Conservation (phyloP, 1,284 basidiomycete genomes). For the Termitomyces sp. region DNA sequence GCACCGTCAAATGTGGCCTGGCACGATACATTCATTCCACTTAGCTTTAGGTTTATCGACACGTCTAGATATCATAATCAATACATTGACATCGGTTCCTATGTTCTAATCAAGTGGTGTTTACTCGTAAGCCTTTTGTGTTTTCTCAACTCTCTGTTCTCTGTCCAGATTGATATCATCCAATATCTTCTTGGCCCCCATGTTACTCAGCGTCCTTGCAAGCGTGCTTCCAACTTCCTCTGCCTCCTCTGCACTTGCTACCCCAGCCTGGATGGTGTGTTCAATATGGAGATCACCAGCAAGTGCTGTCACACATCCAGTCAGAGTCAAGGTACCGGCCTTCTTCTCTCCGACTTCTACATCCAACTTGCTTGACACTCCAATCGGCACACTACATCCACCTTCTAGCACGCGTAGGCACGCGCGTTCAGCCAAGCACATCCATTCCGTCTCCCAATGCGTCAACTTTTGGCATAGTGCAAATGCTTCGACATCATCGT, state of each 20-base stretch:
- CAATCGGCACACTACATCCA: slow-evolving; percentile 97
- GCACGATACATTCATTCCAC: slow-evolving; percentile 23
- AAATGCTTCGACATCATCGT: slow-evolving; percentile 58
- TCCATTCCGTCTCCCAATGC: slow-evolving; percentile 74
- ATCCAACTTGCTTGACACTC: slow-evolving; percentile 58
- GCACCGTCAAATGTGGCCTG: slow-evolving; percentile 25
- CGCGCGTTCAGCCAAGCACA: slow-evolving; percentile 79
- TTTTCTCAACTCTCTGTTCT: slow-evolving; percentile 47
- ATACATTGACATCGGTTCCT: neutral
- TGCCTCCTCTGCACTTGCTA: slow-evolving; percentile 56
- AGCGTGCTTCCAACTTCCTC: slow-evolving; percentile 65
- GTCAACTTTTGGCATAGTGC: slow-evolving; percentile 64
- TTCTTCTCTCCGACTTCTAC: slow-evolving; percentile 29
- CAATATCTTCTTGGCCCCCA: slow-evolving; percentile 73
- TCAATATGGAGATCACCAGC: slow-evolving; percentile 70
- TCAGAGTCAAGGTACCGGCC: slow-evolving; percentile 49
- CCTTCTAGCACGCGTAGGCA: slow-evolving; percentile 88
- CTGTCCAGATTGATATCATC: slow-evolving; percentile 74
- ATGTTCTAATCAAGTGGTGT: neutral
- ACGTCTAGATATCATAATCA: slow-evolving; percentile 2
- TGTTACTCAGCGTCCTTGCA: slow-evolving; percentile 57
- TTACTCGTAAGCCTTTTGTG: slow-evolving; percentile 26
- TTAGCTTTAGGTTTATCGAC: slow-evolving; percentile 2
- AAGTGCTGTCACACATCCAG: slow-evolving; percentile 78
- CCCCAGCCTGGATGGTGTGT: slow-evolving; percentile 50